These are phyloP conservation scores for Apium graveolens DNA, from an alignment of 129 eudicot genomes.

Conservation along the genomic window DNA sequence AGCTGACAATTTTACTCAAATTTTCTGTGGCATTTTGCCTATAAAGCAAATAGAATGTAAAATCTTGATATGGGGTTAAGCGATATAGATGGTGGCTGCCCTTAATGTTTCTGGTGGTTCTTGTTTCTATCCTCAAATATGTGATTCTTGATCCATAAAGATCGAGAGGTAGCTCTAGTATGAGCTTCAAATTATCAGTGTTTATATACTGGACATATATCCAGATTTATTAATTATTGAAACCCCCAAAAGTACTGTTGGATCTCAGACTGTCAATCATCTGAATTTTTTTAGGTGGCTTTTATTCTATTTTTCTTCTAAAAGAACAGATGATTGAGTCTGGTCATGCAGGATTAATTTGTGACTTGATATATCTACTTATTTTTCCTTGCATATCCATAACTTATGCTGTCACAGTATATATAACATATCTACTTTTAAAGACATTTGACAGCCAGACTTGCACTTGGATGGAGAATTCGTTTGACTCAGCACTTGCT, in stretches of 20 bases:
- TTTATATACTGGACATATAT: background rate
- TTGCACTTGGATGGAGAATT: slow-evolving; percentile 97
- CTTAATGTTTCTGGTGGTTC: background rate
- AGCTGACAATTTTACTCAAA: background rate
- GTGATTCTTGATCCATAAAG: background rate
- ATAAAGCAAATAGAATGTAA: background rate
- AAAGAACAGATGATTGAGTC: background rate
- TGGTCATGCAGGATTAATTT: background rate
- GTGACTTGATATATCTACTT: background rate
- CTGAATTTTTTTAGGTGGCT: background rate
- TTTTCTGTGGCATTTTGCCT: background rate
- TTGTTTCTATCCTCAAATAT: background rate
- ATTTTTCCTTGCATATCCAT: background rate
- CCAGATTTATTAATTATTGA: background rate
- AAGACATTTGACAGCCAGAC: slow-evolving; percentile 91
- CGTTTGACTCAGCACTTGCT: slow-evolving; percentile 82
- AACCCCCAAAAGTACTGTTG: background rate
- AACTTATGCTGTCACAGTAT: background rate
- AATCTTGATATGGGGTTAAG: background rate
- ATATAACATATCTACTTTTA: slow-evolving; percentile 12
- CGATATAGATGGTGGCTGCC: background rate
- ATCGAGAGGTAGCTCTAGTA: background rate
- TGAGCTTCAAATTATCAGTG: background rate
- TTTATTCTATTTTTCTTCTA: background rate
- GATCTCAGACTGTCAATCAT: background rate